Evolutionary conservation across 306 rosid genomes (phyloP), one percentile per base, ranked within the genome.

Genomic region (Cicer pinnatifidum): DNA sequence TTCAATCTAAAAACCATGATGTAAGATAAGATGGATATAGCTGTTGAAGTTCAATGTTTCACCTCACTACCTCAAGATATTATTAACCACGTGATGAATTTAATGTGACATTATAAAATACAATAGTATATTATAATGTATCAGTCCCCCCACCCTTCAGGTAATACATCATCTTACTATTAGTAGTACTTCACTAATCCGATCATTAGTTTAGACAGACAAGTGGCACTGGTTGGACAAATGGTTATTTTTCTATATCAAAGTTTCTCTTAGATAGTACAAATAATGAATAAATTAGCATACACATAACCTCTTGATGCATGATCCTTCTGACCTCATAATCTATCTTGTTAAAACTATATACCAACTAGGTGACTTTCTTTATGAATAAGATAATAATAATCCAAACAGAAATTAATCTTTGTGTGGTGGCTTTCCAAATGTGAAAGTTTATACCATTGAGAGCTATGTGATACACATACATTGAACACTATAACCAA

Each of bases 11-110:
- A 39, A 48, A 15, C 46, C 40, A 46, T 61, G 78, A 69, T 62
- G 80, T 39, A 47, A 56, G 75, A 66, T 35, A 53, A 0, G 46
- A 73, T 20, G 54, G 17, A 59, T 1, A 11, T 19, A 50, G 23
- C 68, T 16, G 43, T 47, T 72, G 11, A 73, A 73, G 74, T 78
- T 82, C 80, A 61, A 61, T 67, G 80, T 82, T 73, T 58, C 65
- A 28, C 17, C 4, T 58, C 7, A 58, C 64, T 62, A 40, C 52
- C 12, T 68, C 20, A 73, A 3, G 48, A 73, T 72, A 65, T 7
- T 72, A 6, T 41, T 54, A 52, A 17, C 52, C 82, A 77, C 72
- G 79, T 66, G 85, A 54, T 77, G 3, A 41, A 33, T 23, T 67
- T 33, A 13, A 77, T 77, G 11, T 23, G 40, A 20, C 4, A 53